These are phyloP conservation scores for Eutypa lata DNA, from an alignment of 2,329 filamentous ascomycete genomes.

Conservation along the genomic window DNA sequence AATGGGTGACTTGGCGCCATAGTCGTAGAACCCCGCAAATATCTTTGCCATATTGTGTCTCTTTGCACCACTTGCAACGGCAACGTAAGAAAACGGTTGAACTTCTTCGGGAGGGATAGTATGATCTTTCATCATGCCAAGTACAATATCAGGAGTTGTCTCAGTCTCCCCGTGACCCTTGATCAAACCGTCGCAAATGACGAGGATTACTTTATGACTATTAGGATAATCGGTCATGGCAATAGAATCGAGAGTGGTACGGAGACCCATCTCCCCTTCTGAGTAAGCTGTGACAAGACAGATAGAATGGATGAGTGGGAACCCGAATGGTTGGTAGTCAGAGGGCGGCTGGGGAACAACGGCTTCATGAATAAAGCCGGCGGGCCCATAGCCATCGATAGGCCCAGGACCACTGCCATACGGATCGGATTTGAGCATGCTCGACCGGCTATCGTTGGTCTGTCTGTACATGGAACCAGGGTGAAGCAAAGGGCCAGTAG, in stretches of 20 bases:
- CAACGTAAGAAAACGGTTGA: conserved; percentile 89
- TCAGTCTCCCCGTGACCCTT: conserved; percentile 87
- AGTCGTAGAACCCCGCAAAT: conserved; percentile 97
- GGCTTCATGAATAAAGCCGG: conserved; percentile 93
- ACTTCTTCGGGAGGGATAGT: conserved; percentile 78
- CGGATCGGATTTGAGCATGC: conserved; percentile 60
- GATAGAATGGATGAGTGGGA: conserved; percentile 87
- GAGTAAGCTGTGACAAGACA: conserved; percentile 97
- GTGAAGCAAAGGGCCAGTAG: conserved; percentile 68
- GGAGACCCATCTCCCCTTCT: conserved; percentile 87
- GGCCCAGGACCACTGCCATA: conserved; percentile 52
- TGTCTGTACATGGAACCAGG: conserved; percentile 71
- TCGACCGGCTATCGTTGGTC: conserved; percentile 59
- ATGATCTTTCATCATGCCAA: conserved; percentile 94
- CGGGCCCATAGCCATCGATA: conserved; percentile 72
- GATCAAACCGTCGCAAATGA: conserved; percentile 96
- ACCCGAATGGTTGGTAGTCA: conserved; percentile 97
- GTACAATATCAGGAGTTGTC: conserved; percentile 84
- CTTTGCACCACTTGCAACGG: conserved; percentile 91
- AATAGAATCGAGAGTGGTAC: conserved; percentile 92
- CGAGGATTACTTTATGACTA: conserved; percentile 95
- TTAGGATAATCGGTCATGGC: conserved; percentile 98
- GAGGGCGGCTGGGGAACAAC: conserved; percentile 95
- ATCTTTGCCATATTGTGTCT: conserved; percentile 99
- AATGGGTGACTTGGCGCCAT: conserved; percentile 76